phyloP scores from a whole-genome alignment of 2,329 filamentous ascomycete species.

The Pyricularia pennisetigena region DNA sequence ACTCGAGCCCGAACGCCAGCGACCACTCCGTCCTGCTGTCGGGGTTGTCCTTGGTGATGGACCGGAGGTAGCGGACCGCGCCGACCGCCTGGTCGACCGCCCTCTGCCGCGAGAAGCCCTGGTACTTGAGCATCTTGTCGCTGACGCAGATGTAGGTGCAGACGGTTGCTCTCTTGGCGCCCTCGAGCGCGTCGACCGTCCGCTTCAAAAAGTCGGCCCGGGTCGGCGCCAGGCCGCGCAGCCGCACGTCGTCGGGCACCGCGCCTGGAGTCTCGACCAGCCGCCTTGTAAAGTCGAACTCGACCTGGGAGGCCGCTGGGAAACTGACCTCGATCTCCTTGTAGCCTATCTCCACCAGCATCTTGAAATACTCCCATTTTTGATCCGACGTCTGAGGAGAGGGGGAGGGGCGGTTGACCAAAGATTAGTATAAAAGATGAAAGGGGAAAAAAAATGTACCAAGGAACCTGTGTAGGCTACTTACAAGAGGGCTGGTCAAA shows the following conservation, averaged over 20 bases:
- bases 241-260: slow-evolving; percentile 79
- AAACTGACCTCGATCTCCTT: slow-evolving; percentile 98
- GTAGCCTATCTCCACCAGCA: slow-evolving; percentile 86
- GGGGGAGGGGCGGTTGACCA: background rate
- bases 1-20: slow-evolving; percentile 78
- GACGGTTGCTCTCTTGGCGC: slow-evolving; percentile 86
- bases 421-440: slow-evolving; percentile 54
- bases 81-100: slow-evolving; percentile 69
- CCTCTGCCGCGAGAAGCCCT: slow-evolving; percentile 73
- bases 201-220: slow-evolving; percentile 81
- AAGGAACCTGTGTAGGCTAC: too few species aligned
- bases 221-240: slow-evolving; percentile 89
- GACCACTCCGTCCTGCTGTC: slow-evolving; percentile 55
- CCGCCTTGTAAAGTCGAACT: slow-evolving; percentile 88
- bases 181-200: slow-evolving; percentile 81
- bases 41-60: slow-evolving; percentile 75
- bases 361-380: slow-evolving; percentile 92
- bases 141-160: slow-evolving; percentile 95
- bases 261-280: slow-evolving; percentile 76
- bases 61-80: slow-evolving; percentile 75
- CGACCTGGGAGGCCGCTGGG: slow-evolving; percentile 86
- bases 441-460: too few species aligned
- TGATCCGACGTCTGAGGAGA: slow-evolving; percentile 70
- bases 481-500: slow-evolving; percentile 87
- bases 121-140: slow-evolving; percentile 67